Percentiles rank a stretch among this genome's conserved stretches.
Conservation (phyloP, 2,329 filamentous ascomycete species). For the Fusarium euwallaceae region DNA sequence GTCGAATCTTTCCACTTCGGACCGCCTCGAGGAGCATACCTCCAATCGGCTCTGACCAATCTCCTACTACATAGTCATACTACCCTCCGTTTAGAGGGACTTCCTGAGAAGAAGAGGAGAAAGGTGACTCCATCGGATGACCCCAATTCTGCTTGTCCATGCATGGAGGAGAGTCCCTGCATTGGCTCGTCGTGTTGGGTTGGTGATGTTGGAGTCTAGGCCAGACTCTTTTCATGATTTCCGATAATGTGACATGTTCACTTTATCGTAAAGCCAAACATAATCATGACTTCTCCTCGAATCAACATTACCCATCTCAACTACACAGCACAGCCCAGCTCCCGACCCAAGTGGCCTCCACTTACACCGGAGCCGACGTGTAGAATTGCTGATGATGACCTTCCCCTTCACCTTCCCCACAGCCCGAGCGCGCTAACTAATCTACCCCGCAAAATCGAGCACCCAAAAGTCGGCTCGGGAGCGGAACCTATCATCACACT, state of each 20-base stretch:
- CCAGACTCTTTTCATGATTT: background rate
- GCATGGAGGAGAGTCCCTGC: background rate
- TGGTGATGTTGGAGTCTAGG: background rate
- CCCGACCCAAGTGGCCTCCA: background rate
- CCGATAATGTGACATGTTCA: background rate
- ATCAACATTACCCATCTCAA: background rate
- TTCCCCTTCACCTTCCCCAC: constrained; percentile 25
- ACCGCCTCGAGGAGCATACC: background rate
- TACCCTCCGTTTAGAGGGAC: background rate
- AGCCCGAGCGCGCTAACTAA: constrained; percentile 11
- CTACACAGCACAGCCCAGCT: background rate
- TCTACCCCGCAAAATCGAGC: constrained; percentile 25
- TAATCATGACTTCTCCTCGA: background rate
- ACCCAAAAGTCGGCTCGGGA: constrained; percentile 8
- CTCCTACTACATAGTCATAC: background rate
- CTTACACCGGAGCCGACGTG: constrained; percentile 3
- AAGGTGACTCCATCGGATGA: background rate
- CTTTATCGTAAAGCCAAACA: background rate
- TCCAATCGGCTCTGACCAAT: background rate
- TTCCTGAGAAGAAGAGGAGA: background rate
- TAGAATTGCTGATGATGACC: background rate
- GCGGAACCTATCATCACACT: constrained; percentile 11
- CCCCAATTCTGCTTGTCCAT: background rate
- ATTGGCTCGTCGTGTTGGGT: background rate
- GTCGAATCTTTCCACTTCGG: background rate